Evolutionary conservation across 2,329 filamentous ascomycete species (phyloP).

Genomic region (Madurella fahalii): DNA sequence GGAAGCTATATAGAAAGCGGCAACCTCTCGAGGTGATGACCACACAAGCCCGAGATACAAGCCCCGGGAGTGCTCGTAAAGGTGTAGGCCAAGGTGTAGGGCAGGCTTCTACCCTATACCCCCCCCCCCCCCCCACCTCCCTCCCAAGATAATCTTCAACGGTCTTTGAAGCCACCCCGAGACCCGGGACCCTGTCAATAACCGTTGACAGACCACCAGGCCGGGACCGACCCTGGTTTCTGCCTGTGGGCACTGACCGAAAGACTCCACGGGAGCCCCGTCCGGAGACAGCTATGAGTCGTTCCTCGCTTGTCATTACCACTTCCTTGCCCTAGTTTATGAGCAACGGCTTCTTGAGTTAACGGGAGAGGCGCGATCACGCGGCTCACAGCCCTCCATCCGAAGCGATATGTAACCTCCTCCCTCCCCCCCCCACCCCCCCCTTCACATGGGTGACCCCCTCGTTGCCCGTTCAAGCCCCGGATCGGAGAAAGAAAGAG

Average conservation of each 20-base stretch:
- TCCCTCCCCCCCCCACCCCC: background rate
- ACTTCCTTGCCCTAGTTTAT: background rate
- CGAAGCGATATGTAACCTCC: slow-evolving; percentile 8
- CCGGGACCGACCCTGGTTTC: slow-evolving; percentile 12
- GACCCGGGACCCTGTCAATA: slow-evolving; percentile 2
- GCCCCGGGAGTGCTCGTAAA: background rate
- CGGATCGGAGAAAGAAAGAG: slow-evolving; percentile 6
- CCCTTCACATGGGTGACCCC: no score
- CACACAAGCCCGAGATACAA: background rate
- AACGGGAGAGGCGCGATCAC: slow-evolving; percentile 10
- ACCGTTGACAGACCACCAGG: background rate
- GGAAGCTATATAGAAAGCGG: slow-evolving; percentile 27
- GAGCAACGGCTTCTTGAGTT: slow-evolving; percentile 2
- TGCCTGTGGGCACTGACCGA: slow-evolving; percentile 22
- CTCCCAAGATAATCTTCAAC: background rate
- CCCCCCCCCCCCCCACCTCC: background rate
- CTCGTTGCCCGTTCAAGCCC: background rate
- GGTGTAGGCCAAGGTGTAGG: slow-evolving; percentile 3
- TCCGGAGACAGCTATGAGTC: slow-evolving; percentile 18
- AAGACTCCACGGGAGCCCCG: slow-evolving; percentile 7
- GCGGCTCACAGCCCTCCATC: slow-evolving; percentile 14
- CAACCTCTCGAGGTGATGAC: slow-evolving; percentile 7
- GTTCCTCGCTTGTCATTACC: slow-evolving; percentile 10
- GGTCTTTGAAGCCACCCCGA: background rate
- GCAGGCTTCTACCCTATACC: background rate